These are phyloP conservation scores for Candida labiduridarum DNA, from an alignment of 1,139 yeast genomes.

Conservation along the genomic window DNA sequence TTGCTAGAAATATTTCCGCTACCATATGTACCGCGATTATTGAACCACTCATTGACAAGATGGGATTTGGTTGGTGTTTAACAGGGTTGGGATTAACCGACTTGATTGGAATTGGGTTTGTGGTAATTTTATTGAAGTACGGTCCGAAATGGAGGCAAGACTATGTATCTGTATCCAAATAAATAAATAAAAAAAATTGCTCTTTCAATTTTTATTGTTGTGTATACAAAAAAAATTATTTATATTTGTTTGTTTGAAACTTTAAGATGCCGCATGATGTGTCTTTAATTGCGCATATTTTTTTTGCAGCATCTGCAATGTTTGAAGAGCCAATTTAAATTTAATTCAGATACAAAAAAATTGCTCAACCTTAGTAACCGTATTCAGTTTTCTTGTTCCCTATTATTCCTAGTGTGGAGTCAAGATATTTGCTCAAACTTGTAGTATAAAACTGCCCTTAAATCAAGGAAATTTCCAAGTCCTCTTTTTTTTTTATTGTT, in stretches of 20 bases:
- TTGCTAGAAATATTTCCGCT: slow-evolving; percentile 58
- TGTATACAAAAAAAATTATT: neutral
- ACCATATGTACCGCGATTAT: slow-evolving; percentile 56
- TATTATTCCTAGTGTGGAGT: neutral
- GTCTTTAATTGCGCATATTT: neutral
- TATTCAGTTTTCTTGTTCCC: neutral
- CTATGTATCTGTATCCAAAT: slow-evolving; percentile 6
- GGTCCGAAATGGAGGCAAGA: slow-evolving; percentile 34
- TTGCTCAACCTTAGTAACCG: neutral
- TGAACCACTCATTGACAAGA: slow-evolving; percentile 36
- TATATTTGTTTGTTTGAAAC: too few relatives aligned
- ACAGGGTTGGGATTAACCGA: slow-evolving; percentile 53
- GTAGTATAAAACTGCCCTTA: neutral
- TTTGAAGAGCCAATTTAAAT: neutral
- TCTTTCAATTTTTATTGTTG: neutral
- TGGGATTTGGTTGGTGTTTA: slow-evolving; percentile 65
- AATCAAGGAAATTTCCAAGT: neutral
- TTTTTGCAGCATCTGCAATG: neutral
- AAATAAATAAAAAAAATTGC: neutral
- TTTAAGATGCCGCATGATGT: neutral
- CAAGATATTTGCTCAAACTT: slow-evolving; percentile 2
- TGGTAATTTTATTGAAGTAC: slow-evolving; percentile 24
- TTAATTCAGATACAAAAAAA: neutral
- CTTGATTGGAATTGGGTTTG: slow-evolving; percentile 31
- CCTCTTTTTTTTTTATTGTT: neutral